Conservation (phyloP, 441 rosid species). For the Erodium moschatum region DNA sequence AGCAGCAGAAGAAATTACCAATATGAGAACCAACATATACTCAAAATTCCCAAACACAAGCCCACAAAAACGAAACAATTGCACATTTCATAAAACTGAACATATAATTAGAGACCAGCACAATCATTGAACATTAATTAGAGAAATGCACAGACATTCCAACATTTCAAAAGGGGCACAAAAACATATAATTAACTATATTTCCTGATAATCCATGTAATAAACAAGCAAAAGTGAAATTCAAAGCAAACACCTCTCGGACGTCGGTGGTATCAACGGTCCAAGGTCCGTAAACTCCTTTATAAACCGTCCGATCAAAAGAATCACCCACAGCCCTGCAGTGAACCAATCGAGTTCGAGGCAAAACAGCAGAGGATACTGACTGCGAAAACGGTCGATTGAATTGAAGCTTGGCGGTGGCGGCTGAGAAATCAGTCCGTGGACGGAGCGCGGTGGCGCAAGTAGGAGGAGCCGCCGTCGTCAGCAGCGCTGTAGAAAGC, state of each 20-base stretch:
- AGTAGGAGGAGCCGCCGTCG: not conserved
- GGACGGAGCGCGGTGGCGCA: not conserved
- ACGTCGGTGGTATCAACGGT: constrained; percentile 71
- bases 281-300: constrained; percentile 81
- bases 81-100: not conserved
- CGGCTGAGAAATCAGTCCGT: not conserved
- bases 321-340: constrained; percentile 48
- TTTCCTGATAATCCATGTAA: not conserved
- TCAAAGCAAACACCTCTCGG: constrained; percentile 48
- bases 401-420: not conserved
- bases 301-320: constrained; percentile 41
- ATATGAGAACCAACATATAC: not conserved
- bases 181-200: not conserved
- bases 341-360: constrained; percentile 22
- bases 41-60: not conserved
- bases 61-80: not conserved
- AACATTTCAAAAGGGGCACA: not conserved
- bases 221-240: not conserved
- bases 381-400: constrained; percentile 6
- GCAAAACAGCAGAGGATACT: constrained; percentile 10
- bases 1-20: not conserved
- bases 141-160: too few species aligned
- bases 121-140: too few species aligned
- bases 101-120: not conserved
- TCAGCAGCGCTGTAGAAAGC: not conserved